These are phyloP conservation scores for Boletus eberwhitei DNA, from an alignment of 768 basidiomycete genomes.

Conservation along the genomic window DNA sequence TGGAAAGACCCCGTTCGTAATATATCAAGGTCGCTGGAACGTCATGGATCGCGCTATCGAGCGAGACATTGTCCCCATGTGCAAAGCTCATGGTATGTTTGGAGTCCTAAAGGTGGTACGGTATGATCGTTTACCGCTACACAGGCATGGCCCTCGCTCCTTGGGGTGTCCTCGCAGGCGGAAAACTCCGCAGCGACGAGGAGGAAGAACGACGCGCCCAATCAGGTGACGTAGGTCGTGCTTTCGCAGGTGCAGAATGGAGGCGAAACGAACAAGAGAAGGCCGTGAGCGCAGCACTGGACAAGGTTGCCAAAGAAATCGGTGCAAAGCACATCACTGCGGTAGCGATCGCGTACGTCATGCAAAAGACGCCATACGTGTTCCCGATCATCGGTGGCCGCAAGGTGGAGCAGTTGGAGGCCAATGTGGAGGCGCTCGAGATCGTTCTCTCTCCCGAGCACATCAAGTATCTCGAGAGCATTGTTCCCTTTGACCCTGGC, in stretches of 20 bases:
- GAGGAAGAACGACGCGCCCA: background rate
- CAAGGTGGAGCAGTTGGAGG: background rate
- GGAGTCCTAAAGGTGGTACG: background rate
- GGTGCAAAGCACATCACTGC: background rate
- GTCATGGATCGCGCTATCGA: conserved; percentile 46
- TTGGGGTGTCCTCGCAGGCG: conserved; percentile 33
- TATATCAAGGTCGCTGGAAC: conserved; percentile 50
- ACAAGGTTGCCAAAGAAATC: background rate
- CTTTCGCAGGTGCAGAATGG: background rate
- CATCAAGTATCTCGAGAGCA: background rate
- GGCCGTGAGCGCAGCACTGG: background rate
- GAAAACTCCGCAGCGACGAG: conserved; percentile 2
- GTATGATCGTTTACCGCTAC: background rate
- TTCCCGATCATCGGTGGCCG: background rate
- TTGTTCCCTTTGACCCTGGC: background rate
- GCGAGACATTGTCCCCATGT: conserved; percentile 46
- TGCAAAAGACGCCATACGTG: background rate
- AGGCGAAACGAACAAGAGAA: background rate
- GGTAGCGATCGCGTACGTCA: background rate
- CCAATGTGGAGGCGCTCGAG: background rate
- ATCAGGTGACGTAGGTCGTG: no score
- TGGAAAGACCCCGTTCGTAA: conserved; percentile 46
- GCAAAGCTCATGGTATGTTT: conserved; percentile 30
- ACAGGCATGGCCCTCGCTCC: conserved; percentile 32
- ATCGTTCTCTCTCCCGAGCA: background rate